Evolutionary conservation across 179 eudicot species (phyloP).

Genomic region (Amaranthus tricolor): DNA sequence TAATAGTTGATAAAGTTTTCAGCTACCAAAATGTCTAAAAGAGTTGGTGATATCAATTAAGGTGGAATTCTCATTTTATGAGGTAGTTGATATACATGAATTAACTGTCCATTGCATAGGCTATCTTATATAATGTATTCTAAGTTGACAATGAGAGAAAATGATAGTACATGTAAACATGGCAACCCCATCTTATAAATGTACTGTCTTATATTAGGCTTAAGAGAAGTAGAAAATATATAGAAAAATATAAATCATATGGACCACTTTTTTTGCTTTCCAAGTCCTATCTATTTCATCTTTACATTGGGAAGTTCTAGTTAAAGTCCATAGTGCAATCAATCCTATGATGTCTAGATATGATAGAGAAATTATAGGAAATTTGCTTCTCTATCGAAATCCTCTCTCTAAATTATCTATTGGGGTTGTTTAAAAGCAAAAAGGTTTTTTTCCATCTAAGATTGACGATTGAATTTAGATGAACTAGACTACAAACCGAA

Average conservation of each 20-base stretch:
- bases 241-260: constrained; percentile 20
- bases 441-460: constrained; percentile 6
- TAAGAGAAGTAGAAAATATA: constrained; percentile 3
- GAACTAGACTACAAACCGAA: not conserved
- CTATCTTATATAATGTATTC: constrained; percentile 10
- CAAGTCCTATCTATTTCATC: not conserved
- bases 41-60: not conserved
- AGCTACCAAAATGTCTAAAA: not conserved
- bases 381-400: constrained; percentile 1
- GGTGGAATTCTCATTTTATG: constrained; percentile 7
- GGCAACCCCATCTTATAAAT: constrained; percentile 26
- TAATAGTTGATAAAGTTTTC: constrained; percentile 1
- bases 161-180: constrained; percentile 19
- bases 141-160: constrained; percentile 21
- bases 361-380: constrained; percentile 1
- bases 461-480: not conserved
- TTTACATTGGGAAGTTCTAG: constrained; percentile 11
- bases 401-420: not conserved
- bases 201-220: constrained; percentile 1
- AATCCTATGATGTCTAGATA: constrained; percentile 4
- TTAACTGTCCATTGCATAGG: not conserved
- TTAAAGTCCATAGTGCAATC: constrained; percentile 18
- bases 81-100: constrained; percentile 26
- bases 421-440: constrained; percentile 8
- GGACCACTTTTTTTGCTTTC: constrained; percentile 18